A percentile compares a stretch with the other conserved stretches of the same genome.
Evolutionary conservation across 129 eudicot genomes (phyloP).

Genomic region (Cynara cardunculus): DNA sequence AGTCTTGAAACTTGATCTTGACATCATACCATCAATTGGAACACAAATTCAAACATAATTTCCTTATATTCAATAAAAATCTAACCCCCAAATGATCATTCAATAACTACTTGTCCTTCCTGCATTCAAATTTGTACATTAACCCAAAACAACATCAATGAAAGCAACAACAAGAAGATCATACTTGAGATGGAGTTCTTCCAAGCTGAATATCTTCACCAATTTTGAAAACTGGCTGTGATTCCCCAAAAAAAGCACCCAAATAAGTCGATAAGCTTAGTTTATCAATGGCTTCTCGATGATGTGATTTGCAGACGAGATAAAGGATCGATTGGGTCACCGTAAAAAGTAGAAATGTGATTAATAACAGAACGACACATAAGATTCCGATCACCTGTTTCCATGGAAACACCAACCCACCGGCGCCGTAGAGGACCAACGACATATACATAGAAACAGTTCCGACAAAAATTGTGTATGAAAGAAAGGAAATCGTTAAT

Average conservation of each 20-base stretch:
- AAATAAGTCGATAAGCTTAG: slow-evolving; percentile 26
- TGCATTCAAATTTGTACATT: neutral
- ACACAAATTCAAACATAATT: no score
- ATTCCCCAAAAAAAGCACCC: slow-evolving; percentile 15
- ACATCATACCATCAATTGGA: no score
- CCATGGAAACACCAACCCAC: neutral
- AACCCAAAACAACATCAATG: neutral
- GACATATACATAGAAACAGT: neutral
- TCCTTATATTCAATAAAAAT: no score
- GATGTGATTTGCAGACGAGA: slow-evolving; percentile 35
- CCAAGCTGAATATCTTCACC: slow-evolving; percentile 37
- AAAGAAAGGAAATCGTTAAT: neutral
- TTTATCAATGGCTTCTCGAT: slow-evolving; percentile 34
- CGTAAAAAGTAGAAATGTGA: neutral
- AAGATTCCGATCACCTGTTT: neutral
- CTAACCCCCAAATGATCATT: no score
- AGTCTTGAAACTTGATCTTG: no score
- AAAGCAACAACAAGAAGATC: neutral
- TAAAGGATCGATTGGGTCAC: slow-evolving; percentile 24
- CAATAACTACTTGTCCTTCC: neutral
- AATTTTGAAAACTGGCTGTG: slow-evolving; percentile 4
- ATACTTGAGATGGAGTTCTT: slow-evolving; percentile 3
- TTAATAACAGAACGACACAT: neutral
- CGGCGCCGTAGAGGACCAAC: neutral
- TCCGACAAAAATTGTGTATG: neutral